Conservation (phyloP, 148 eudicot genomes). For the Simmondsia chinensis region DNA sequence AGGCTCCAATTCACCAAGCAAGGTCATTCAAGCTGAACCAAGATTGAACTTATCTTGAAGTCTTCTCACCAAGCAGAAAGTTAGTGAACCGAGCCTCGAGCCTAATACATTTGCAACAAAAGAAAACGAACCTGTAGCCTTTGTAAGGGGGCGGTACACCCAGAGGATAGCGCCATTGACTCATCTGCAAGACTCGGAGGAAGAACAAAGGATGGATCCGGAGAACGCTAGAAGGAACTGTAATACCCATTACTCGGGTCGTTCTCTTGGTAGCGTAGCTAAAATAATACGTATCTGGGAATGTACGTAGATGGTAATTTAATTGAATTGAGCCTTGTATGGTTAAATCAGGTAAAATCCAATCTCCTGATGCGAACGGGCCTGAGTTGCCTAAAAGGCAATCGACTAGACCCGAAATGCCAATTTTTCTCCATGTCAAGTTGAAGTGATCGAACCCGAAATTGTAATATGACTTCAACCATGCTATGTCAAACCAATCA, state of each 20-base stretch:
- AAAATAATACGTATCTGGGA: slow-evolving; percentile 81
- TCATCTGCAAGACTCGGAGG: slow-evolving; percentile 83
- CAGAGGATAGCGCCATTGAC: slow-evolving; percentile 74
- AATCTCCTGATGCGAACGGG: slow-evolving; percentile 89
- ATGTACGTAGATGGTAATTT: slow-evolving; percentile 57
- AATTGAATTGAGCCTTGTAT: slow-evolving; percentile 69
- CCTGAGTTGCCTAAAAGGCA: slow-evolving; percentile 67
- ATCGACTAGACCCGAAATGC: slow-evolving; percentile 61
- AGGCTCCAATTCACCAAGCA: too few relatives aligned
- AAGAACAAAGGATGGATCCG: slow-evolving; percentile 81
- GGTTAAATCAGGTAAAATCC: slow-evolving; percentile 89
- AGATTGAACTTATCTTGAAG: too few relatives aligned
- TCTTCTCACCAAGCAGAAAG: too few relatives aligned
- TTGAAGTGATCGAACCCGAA: slow-evolving; percentile 91
- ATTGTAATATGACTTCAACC: slow-evolving; percentile 69
- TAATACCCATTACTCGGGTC: slow-evolving; percentile 40
- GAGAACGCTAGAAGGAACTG: slow-evolving; percentile 63
- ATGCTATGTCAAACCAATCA: slow-evolving; percentile 79
- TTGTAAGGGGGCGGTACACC: slow-evolving; percentile 80
- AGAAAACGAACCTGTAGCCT: slow-evolving; percentile 58
- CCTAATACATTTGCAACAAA: too few relatives aligned
- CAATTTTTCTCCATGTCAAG: slow-evolving; percentile 69
- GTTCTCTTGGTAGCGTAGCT: slow-evolving; percentile 93
- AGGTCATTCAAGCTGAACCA: too few relatives aligned
- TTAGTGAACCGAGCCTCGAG: neutral